Evolutionary conservation across 208 protist genomes (phyloP), one percentile per base, ranked within the genome.

Genomic region (Kentomonas sorsogonicus): DNA sequence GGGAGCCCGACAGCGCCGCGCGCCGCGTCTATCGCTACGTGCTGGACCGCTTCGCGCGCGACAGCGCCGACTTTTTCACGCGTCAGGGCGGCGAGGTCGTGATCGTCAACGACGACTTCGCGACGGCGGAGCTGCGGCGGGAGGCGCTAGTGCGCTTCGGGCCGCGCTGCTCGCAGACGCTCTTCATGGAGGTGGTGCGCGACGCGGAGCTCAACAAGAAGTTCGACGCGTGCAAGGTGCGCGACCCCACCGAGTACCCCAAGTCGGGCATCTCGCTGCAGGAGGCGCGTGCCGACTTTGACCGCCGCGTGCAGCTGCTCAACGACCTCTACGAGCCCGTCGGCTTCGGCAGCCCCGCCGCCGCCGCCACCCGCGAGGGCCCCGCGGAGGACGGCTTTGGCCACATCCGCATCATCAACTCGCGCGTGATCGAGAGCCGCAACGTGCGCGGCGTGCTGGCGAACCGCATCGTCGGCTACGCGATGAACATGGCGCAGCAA

Each of bases 41-140:
- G 34, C 66, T 94, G 27, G 47, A 77, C 16, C 59, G 66, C 26
- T 87, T 79, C 66, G 75, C 81, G 4, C 45, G 75, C 6, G 80
- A 91, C 57, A 74, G 69, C 36, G 62, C 65, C 7, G n/a, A 63
- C 33, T 95, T 93, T 53, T 92, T 91, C 53, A 46, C 67, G n/a
- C 53, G 34, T 15, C 26, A 63, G 47, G 80, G 83, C n/a, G 80
- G 83, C 26, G 79, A 90, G 53, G 86, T 95, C 52, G 70, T 91
- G 47, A 69, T 95, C 36, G 43, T 95, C 39, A 92, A 95, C 74
- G 85, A 92, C 58, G 83, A 95, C 63, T 91, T 92, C 58, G 59
- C 80, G 3, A 88, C 77, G 20, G 75, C 79, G 56, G 76, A 85
- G 51, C 57, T 95, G 45, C 83, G 89, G 4, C 51, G 67, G 31